Evolutionary conservation across 331 rosid genomes (phyloP).

Genomic region (Cydonia oblonga): DNA sequence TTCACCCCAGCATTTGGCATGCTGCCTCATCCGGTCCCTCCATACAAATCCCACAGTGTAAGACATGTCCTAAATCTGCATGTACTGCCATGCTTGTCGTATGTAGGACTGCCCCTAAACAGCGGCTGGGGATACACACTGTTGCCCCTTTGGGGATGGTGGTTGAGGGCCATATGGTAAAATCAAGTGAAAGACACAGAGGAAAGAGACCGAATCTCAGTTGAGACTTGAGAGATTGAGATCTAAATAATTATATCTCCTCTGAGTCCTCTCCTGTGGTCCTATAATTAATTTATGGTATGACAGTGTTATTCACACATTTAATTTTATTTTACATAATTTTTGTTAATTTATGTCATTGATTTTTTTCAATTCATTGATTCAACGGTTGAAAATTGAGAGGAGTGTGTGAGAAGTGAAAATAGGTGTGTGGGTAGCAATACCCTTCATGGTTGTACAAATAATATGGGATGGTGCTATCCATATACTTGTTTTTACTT

Average conservation of each 20-base stretch:
- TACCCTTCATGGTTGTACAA: no score
- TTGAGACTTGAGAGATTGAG: constrained; percentile 59
- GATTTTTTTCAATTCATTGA: no score
- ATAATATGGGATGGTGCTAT: no score
- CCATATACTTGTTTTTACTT: no score
- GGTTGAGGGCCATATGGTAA: constrained; percentile 36
- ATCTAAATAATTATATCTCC: constrained; percentile 52
- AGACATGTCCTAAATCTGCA: constrained; percentile 25
- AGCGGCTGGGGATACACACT: background rate
- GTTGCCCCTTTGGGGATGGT: constrained; percentile 15
- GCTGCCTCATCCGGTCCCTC: constrained; percentile 28
- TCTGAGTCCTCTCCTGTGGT: constrained; percentile 23
- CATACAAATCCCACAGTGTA: constrained; percentile 25
- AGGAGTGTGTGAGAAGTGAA: no score
- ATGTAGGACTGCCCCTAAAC: background rate
- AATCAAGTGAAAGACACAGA: background rate
- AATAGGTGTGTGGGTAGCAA: no score
- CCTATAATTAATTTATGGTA: constrained; percentile 12
- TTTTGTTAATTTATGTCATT: rapidly evolving
- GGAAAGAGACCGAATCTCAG: constrained; percentile 51
- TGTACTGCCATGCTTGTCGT: constrained; percentile 1
- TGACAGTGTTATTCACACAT: no score
- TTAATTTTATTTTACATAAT: no score
- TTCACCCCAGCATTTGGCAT: constrained; percentile 4
- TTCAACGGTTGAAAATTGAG: no score